Base-by-base conservation (phyloP, 164 flowering plant genomes). In the Euptelea pleiosperma region DNA sequence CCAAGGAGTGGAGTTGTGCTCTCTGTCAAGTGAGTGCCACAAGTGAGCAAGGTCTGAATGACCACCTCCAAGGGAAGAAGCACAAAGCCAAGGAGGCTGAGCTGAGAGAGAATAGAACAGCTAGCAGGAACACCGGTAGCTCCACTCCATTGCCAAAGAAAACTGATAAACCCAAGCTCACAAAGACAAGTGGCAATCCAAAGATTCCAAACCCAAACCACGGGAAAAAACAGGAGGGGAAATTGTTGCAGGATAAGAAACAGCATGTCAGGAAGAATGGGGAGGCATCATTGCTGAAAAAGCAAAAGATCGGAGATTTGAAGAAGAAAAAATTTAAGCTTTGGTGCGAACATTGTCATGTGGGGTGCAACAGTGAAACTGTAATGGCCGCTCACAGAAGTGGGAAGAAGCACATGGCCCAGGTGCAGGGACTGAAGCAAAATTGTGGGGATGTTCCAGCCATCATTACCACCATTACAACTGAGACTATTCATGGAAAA, bases 1-100 rank as follows among this genome's bases (percentile, higher is more conserved):
- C 36, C 4, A 75, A 73, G 30, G 84, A 77, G 39, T 81, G 80
- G 83, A 72, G 71, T 56, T 82, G 87, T 54, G 76, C 80, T 40
- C 52, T 82, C 2, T 82, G 87, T 63, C 74, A 71, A 24, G 68
- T 82, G 25, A 75, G 64, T 64, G 64, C 78, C 16, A 61, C 76
- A 16, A 55, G 71, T 52, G 70, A 77, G 67, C 46, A 29, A 21
- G 64, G 35, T 25, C 52, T 79, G 52, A 51, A 69, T 24, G 66
- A 65, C 0, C 86, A 82, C 55, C 61, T 79, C 2, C 55, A 55
- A 28, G 82, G 80, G 19, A 76, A 35, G 67, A 67, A 58, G 61
- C 80, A 85, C 74, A 77, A 73, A 62, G 58, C 67, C 19, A 75
- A 70, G 56, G 82, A 69, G 55, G 69, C 56, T 9, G 69, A 51